Conservation (phyloP, 2,329 filamentous ascomycete genomes). For the Incumbomyces delicatus region DNA sequence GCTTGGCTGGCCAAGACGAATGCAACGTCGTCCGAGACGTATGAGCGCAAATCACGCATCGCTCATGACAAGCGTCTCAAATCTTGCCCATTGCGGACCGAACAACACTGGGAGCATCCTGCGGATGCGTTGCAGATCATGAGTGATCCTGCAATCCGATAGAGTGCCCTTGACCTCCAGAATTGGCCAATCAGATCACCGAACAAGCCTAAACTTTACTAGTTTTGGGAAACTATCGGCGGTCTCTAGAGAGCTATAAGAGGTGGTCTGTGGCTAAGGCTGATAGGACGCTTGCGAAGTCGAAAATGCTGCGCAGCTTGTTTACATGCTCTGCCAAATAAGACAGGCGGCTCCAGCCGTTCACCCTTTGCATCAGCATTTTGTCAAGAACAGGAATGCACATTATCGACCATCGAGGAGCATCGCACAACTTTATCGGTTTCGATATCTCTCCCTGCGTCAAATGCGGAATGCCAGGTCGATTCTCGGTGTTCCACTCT, state of each 20-base stretch:
- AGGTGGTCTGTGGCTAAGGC: neutral
- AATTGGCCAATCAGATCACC: constrained; percentile 1
- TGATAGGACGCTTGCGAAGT: constrained; percentile 4
- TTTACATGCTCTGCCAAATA: neutral
- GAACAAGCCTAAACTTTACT: neutral
- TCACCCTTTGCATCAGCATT: neutral
- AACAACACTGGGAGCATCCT: no score
- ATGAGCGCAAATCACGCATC: no score
- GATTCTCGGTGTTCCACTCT: no score
- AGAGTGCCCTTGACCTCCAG: no score
- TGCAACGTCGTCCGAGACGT: no score
- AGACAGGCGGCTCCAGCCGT: neutral
- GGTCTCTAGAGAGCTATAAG: neutral
- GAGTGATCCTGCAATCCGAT: no score
- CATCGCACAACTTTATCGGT: neutral
- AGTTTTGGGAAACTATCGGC: neutral
- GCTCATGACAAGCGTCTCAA: no score
- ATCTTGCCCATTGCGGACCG: no score
- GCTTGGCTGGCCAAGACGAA: no score
- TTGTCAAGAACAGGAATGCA: neutral
- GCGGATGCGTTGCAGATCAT: no score
- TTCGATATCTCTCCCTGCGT: no score
- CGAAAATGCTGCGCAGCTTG: neutral
- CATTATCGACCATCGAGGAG: neutral
- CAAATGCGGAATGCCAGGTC: no score